phyloP scores from a whole-genome alignment of 768 basidiomycete species.

The Boletales sp. region DNA sequence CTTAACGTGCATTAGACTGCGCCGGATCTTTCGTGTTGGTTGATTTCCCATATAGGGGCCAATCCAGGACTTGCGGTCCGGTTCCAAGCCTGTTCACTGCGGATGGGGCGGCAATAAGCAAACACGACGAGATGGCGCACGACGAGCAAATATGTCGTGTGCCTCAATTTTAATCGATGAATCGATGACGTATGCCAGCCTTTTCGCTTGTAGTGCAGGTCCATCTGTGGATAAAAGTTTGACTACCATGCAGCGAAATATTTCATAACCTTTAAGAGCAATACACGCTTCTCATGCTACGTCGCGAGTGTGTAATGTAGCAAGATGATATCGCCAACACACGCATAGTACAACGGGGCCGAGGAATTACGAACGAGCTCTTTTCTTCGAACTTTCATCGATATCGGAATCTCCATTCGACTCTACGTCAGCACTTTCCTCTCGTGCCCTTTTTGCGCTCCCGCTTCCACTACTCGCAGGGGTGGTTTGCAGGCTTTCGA shows the following conservation, averaged over 20 bases:
- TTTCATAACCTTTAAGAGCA: no score
- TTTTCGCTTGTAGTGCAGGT: background rate
- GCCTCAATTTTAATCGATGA: background rate
- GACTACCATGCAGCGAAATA: no score
- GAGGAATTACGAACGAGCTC: conserved; percentile 10
- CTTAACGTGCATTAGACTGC: conserved; percentile 53
- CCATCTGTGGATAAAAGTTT: background rate
- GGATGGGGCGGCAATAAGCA: conserved; percentile 56
- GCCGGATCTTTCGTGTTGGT: background rate
- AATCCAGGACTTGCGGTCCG: conserved; percentile 72
- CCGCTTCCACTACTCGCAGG: conserved; percentile 16
- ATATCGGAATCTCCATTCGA: conserved; percentile 1
- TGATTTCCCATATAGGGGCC: conserved; percentile 39
- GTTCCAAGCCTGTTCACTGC: conserved; percentile 77
- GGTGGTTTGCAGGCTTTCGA: conserved; percentile 25
- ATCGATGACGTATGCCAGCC: conserved; percentile 1
- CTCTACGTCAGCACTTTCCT: conserved; percentile 1
- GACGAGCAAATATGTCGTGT: conserved; percentile 61
- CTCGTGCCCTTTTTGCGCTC: conserved; percentile 14
- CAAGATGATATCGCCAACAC: background rate
- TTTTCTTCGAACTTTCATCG: conserved; percentile 7
- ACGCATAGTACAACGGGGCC: background rate
- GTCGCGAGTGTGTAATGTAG: background rate
- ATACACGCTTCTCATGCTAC: background rate
- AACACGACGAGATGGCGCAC: conserved; percentile 15